Percentiles rank a stretch among this genome's conserved stretches.
These are phyloP conservation scores for Phaeosphaeria sp. DNA, from an alignment of 2,329 filamentous ascomycete species.

Conservation along the genomic window DNA sequence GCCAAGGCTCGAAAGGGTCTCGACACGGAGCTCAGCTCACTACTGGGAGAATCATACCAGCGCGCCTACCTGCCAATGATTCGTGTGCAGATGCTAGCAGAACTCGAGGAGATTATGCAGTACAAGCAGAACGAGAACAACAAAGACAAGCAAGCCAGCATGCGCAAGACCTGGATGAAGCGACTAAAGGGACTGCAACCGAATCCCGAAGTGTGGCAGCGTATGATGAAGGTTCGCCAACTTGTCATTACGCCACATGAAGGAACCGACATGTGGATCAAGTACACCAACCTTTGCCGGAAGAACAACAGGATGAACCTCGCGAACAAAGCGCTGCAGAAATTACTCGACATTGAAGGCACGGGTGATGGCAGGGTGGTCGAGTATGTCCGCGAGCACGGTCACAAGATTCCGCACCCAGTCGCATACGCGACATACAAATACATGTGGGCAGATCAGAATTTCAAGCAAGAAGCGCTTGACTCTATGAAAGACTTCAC, in stretches of 20 bases:
- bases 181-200: slow-evolving; percentile 93
- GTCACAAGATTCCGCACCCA: slow-evolving; percentile 68
- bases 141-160: slow-evolving; percentile 83
- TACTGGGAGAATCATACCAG: slow-evolving; percentile 98
- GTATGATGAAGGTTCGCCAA: slow-evolving; percentile 93
- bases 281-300: slow-evolving; percentile 96
- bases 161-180: slow-evolving; percentile 95
- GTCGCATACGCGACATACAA: slow-evolving; percentile 98
- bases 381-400: slow-evolving; percentile 42
- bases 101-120: slow-evolving; percentile 95
- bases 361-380: slow-evolving; percentile 39
- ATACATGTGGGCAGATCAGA: slow-evolving; percentile 85
- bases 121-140: slow-evolving; percentile 90
- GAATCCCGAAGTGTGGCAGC: slow-evolving; percentile 97
- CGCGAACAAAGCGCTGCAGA: slow-evolving; percentile 92
- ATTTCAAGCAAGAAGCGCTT: slow-evolving; percentile 52
- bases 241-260: slow-evolving; percentile 90
- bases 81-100: slow-evolving; percentile 97
- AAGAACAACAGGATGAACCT: slow-evolving; percentile 95
- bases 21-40: slow-evolving; percentile 91
- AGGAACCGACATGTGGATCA: slow-evolving; percentile 99
- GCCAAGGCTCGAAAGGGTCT: slow-evolving; percentile 90
- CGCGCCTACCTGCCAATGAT: slow-evolving; percentile 98
- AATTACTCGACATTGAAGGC: slow-evolving; percentile 67
- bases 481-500: slow-evolving; percentile 69